phyloP scores from a whole-genome alignment of 2,329 filamentous ascomycete species.

The Fusarium azukiicola region DNA sequence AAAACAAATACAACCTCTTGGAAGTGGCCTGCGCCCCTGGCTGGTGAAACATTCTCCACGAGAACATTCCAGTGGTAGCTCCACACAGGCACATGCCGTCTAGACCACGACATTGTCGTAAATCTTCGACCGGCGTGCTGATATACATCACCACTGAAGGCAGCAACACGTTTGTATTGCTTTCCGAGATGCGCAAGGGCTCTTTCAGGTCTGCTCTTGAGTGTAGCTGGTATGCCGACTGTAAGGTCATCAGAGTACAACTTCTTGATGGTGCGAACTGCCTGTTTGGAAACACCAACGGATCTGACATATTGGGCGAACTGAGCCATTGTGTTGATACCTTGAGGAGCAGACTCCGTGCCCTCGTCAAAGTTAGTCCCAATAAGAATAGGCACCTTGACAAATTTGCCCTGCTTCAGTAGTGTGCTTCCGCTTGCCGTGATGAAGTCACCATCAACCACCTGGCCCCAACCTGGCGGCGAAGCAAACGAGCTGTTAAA shows the following conservation, averaged over 20 bases:
- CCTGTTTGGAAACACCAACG: not conserved
- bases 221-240: not conserved
- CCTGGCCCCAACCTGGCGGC: not conserved
- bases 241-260: not conserved
- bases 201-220: not conserved
- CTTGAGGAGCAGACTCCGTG: not conserved
- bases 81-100: conserved; percentile 3
- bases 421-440: not conserved
- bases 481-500: not conserved
- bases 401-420: not conserved
- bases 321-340: not conserved
- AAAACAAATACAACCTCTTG: conserved; percentile 25
- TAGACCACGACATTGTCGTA: not conserved
- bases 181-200: conserved; percentile 58
- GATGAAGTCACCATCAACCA: not conserved
- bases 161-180: conserved; percentile 21
- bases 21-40: conserved; percentile 6
- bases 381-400: not conserved
- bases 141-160: conserved; percentile 4
- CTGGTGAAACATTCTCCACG: not conserved
- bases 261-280: not conserved
- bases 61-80: conserved; percentile 26
- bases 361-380: not conserved
- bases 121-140: conserved; percentile 20
- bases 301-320: not conserved